Conservation (phyloP, 2,329 filamentous ascomycete genomes). For the Xylariaceae sp. region DNA sequence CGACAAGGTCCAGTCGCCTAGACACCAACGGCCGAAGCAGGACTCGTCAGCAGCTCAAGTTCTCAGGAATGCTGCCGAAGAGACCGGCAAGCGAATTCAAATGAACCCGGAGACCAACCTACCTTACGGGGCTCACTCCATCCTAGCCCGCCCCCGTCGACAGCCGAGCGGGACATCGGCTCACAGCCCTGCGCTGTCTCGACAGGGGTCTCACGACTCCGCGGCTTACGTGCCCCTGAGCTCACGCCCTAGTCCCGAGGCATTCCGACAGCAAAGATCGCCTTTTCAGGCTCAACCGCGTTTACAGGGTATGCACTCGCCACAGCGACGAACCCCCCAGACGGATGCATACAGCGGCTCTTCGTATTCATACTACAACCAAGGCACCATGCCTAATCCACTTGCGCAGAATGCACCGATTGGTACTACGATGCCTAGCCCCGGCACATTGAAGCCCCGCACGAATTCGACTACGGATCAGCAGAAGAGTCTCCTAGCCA, state of each 20-base stretch:
- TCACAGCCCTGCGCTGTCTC: constrained; percentile 16
- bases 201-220: constrained; percentile 13
- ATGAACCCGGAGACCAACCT: constrained; percentile 36
- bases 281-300: constrained; percentile 18
- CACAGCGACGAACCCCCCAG: constrained; percentile 17
- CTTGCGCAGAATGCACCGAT: constrained; percentile 26
- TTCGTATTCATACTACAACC: constrained; percentile 23
- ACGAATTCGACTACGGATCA: constrained; percentile 39
- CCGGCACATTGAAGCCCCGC: constrained; percentile 29
- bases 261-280: constrained; percentile 17
- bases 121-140: constrained; percentile 37
- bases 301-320: constrained; percentile 15
- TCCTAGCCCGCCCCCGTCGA: constrained; percentile 36
- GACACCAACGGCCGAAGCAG: constrained; percentile 18
- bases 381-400: constrained; percentile 21
- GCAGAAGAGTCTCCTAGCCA: constrained; percentile 50
- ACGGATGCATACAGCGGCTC: constrained; percentile 12
- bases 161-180: constrained; percentile 20
- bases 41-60: constrained; percentile 24
- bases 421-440: constrained; percentile 26
- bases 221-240: constrained; percentile 13
- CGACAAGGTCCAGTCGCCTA: constrained; percentile 11
- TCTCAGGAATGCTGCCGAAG: constrained; percentile 24
- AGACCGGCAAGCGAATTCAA: constrained; percentile 30
- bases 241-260: constrained; percentile 19